Evolutionary conservation across 495 filamentous ascomycete genomes (phyloP).

Genomic region (Xylaria flabelliformis): DNA sequence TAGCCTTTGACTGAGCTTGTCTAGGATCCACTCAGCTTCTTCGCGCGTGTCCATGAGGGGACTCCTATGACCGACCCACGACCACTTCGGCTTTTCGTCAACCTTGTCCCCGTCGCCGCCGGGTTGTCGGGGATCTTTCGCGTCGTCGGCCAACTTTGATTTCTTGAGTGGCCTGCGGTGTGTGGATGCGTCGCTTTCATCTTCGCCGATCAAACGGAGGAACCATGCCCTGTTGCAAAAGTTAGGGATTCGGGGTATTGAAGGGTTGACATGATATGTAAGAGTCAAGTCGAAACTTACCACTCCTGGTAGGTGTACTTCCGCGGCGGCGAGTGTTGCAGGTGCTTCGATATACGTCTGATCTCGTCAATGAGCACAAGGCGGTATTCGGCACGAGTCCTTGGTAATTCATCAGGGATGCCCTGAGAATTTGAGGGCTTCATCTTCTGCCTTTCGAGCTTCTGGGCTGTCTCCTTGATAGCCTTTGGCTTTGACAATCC

Average conservation of each 20-base stretch:
- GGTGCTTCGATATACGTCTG: conserved; percentile 67
- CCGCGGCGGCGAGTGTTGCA: conserved; percentile 63
- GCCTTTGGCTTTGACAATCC: not conserved
- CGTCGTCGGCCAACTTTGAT: conserved; percentile 12
- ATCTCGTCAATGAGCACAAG: conserved; percentile 72
- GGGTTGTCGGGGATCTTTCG: not conserved
- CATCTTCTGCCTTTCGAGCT: not conserved
- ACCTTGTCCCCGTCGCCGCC: conserved; percentile 10
- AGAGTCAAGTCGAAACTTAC: conserved; percentile 39
- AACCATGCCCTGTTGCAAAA: conserved; percentile 62
- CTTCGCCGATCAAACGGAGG: conserved; percentile 74
- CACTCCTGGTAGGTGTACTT: conserved; percentile 83
- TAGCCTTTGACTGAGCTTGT: conserved; percentile 63
- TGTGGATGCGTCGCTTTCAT: conserved; percentile 58
- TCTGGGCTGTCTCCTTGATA: not conserved
- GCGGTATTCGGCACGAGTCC: conserved; percentile 63
- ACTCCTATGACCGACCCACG: conserved; percentile 75
- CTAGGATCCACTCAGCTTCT: conserved; percentile 84
- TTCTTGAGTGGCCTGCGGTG: conserved; percentile 44
- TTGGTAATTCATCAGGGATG: conserved; percentile 7
- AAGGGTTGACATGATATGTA: not conserved
- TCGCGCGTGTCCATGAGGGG: conserved; percentile 75
- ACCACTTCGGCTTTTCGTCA: conserved; percentile 58
- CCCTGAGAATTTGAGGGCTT: not conserved
- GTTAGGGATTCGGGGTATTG: conserved; percentile 8